Conservation (phyloP, 73 alveolate genomes). For the Paramecium pentaurelia region DNA sequence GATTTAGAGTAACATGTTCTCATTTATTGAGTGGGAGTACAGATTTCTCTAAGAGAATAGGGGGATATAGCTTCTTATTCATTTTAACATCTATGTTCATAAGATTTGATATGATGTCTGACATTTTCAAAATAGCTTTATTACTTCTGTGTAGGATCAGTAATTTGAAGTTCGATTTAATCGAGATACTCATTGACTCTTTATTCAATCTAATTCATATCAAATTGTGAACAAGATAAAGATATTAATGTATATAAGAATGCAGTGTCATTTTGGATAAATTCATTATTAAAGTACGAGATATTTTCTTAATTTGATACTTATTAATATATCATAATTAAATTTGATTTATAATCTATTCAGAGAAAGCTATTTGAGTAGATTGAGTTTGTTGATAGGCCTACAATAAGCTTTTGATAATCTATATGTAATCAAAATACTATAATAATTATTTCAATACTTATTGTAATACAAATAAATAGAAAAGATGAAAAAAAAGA, state of each 20-base stretch:
- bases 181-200: neutral
- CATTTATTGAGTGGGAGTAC: neutral
- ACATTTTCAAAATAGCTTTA: neutral
- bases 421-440: neutral
- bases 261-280: neutral
- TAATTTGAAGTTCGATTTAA: neutral
- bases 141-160: neutral
- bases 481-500: neutral
- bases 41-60: neutral
- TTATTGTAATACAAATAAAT: neutral
- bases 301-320: neutral
- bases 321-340: neutral
- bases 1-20: neutral
- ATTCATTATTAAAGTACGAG: neutral
- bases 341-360: neutral
- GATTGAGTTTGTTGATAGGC: neutral
- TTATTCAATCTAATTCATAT: neutral
- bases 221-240: neutral
- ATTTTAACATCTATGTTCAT: neutral
- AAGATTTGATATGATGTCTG: neutral
- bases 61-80: neutral
- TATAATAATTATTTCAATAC: neutral
- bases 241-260: neutral
- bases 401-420: neutral
- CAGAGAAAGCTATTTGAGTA: neutral